phyloP scores from a whole-genome alignment of 371 early-diverging fungal species.

The Aphelidium insulamus region DNA sequence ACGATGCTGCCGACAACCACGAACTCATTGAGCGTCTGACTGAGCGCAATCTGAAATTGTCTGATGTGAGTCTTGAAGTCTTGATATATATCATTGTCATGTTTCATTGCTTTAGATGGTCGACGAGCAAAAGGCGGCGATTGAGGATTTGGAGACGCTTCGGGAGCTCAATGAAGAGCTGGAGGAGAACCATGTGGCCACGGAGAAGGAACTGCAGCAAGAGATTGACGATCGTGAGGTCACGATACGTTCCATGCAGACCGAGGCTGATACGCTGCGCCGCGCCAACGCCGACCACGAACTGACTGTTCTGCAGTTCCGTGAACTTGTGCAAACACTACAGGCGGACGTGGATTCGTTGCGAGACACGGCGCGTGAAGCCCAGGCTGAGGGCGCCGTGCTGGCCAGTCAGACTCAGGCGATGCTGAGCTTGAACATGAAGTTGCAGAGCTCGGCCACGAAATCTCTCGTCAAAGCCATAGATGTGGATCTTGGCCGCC shows the following conservation, averaged over 20 bases:
- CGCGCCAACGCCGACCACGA: constrained; percentile 65
- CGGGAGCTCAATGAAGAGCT: constrained; percentile 74
- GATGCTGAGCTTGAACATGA: constrained; percentile 56
- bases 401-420: constrained; percentile 51
- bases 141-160: constrained; percentile 74
- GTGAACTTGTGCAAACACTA: constrained; percentile 49
- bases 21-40: constrained; percentile 54
- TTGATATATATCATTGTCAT: not conserved
- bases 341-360: constrained; percentile 47
- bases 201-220: constrained; percentile 54
- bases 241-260: not conserved
- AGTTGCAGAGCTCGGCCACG: constrained; percentile 51
- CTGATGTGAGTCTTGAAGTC: constrained; percentile 16
- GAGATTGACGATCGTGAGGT: constrained; percentile 70
- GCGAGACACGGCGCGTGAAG: constrained; percentile 31
- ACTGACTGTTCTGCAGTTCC: constrained; percentile 57
- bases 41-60: constrained; percentile 48
- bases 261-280: constrained; percentile 1
- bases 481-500: constrained; percentile 63
- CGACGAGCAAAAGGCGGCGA: constrained; percentile 44
- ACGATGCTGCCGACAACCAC: constrained; percentile 57
- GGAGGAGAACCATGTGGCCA: constrained; percentile 69
- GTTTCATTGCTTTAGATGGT: constrained; percentile 13
- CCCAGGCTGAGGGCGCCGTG: constrained; percentile 19
- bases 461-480: constrained; percentile 70